These are phyloP conservation scores for Acacia crassicarpa DNA, from an alignment of 306 rosid species.

Conservation along the genomic window DNA sequence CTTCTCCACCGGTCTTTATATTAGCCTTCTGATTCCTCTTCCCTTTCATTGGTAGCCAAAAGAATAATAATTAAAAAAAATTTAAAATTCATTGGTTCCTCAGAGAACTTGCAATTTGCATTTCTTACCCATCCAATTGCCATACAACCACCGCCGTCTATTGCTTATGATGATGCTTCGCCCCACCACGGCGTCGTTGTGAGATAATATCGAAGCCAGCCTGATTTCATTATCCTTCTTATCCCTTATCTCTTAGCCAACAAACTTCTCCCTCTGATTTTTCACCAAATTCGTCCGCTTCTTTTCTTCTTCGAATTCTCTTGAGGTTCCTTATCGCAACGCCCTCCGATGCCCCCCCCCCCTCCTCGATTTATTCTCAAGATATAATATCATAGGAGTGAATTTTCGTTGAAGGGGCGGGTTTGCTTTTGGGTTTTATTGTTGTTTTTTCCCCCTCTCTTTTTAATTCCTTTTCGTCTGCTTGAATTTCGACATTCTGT, in stretches of 20 bases:
- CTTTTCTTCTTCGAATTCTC: constrained; percentile 14
- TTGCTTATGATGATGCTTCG: not conserved
- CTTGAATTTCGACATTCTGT: not conserved
- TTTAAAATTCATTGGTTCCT: not conserved
- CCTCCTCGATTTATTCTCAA: not conserved
- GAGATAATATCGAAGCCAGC: not conserved
- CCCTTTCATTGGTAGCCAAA: not conserved
- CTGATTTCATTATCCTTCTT: not conserved
- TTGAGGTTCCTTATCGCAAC: not conserved
- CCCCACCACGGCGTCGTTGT: constrained; percentile 25
- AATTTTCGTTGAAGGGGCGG: not conserved
- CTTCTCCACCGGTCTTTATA: not conserved
- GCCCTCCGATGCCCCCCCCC: constrained; percentile 14
- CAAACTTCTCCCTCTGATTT: constrained; percentile 27
- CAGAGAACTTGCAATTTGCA: not conserved
- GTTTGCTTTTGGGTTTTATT: constrained; percentile 3
- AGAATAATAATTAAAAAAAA: not conserved
- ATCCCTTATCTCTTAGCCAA: constrained; percentile 3
- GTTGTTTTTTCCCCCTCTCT: not conserved
- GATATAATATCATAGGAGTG: not conserved
- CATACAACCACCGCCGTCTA: not conserved
- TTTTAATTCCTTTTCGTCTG: not conserved
- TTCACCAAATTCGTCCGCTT: constrained; percentile 30
- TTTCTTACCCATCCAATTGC: not conserved
- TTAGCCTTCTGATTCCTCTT: not conserved